Evolutionary conservation across 2,329 filamentous ascomycete species (phyloP).

Genomic region (Ilyonectria robusta): DNA sequence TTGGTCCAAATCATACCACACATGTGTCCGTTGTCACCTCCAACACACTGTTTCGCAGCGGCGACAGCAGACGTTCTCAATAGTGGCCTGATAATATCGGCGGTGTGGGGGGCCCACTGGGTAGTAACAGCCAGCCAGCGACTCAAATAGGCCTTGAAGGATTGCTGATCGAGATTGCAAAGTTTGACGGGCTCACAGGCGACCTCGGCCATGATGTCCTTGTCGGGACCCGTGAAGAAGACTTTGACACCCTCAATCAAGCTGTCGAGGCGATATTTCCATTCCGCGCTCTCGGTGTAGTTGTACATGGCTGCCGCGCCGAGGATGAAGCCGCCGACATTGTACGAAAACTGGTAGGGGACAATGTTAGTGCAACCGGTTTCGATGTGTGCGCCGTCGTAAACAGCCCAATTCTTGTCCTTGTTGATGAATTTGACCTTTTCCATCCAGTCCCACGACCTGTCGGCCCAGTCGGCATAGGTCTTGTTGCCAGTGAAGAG

Average conservation of each 20-base stretch:
- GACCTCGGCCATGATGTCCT: constrained; percentile 74
- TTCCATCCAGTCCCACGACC: constrained; percentile 78
- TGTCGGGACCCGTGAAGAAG: constrained; percentile 68
- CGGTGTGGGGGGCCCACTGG: constrained; percentile 74
- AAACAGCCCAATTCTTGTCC: constrained; percentile 68
- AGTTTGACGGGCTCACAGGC: constrained; percentile 74
- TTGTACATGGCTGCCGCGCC: constrained; percentile 80
- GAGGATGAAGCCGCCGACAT: constrained; percentile 75
- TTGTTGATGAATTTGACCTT: constrained; percentile 69
- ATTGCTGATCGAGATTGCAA: constrained; percentile 75
- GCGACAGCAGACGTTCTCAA: constrained; percentile 69
- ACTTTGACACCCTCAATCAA: constrained; percentile 67
- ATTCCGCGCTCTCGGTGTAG: constrained; percentile 65
- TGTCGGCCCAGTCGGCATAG: constrained; percentile 84
- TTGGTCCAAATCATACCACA: constrained; percentile 74
- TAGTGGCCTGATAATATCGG: constrained; percentile 65
- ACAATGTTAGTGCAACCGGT: constrained; percentile 71
- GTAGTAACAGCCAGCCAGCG: constrained; percentile 74
- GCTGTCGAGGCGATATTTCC: constrained; percentile 71
- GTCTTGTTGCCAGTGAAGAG: constrained; percentile 83
- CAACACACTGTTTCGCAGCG: constrained; percentile 70
- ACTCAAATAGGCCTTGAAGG: constrained; percentile 75
- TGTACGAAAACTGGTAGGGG: constrained; percentile 79
- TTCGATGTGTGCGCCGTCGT: constrained; percentile 71
- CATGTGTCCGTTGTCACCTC: constrained; percentile 69